These are phyloP conservation scores for Euphorbia corollata DNA, from an alignment of 441 rosid genomes.

Conservation along the genomic window DNA sequence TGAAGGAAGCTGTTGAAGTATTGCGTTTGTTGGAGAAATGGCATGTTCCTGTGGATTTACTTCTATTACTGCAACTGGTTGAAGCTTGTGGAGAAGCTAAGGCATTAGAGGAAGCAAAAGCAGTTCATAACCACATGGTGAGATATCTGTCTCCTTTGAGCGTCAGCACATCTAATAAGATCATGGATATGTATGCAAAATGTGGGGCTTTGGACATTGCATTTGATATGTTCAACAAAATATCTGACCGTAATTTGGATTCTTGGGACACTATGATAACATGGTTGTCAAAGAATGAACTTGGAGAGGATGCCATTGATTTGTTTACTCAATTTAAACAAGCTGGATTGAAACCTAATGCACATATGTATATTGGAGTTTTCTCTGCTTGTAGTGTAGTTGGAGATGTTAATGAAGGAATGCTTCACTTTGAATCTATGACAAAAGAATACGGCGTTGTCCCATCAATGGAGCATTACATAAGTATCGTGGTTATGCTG, in stretches of 20 bases:
- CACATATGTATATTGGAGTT: constrained; percentile 45
- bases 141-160: constrained; percentile 31
- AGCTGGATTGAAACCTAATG: constrained; percentile 54
- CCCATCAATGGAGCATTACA: constrained; percentile 61
- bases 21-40: constrained; percentile 37
- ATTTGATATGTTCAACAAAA: constrained; percentile 38
- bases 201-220: constrained; percentile 56
- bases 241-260: constrained; percentile 44
- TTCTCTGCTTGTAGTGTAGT: constrained; percentile 57
- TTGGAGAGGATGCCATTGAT: constrained; percentile 79
- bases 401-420: constrained; percentile 69
- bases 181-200: constrained; percentile 60
- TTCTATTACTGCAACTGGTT: constrained; percentile 41
- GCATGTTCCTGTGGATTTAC: constrained; percentile 40
- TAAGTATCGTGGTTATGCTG: constrained; percentile 54
- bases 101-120: constrained; percentile 54
- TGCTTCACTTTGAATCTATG: constrained; percentile 74
- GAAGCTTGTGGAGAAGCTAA: constrained; percentile 55
- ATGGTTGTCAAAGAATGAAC: constrained; percentile 58
- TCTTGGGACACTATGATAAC: constrained; percentile 62
- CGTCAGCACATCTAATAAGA: constrained; percentile 34
- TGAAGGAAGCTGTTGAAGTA: constrained; percentile 48
- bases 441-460: constrained; percentile 41
- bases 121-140: constrained; percentile 42
- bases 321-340: constrained; percentile 57